Evolutionary conservation across 495 filamentous ascomycete genomes (phyloP), one percentile per base, ranked within the genome.

Genomic region (Ramalina peruviana): DNA sequence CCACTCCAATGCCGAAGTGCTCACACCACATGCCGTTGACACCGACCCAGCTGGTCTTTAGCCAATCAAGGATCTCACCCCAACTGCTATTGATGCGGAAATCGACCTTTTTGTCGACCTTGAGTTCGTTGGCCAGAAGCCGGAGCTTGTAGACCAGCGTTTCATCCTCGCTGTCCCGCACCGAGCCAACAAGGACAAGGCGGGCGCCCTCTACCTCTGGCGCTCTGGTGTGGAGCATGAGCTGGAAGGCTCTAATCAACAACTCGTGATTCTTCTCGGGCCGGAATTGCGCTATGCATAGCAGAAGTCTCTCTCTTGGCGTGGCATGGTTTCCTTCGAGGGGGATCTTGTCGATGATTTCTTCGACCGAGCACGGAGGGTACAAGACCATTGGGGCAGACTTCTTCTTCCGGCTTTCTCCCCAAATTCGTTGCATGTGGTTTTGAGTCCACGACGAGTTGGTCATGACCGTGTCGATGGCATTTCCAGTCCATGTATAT

Each of bases 21-120:
- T 98, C 92, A 60, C 95, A 97, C 92, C 93, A 98, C 92, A 98
- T 98, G 49, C 81, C 88, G 59, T 98, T 98, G 3, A 92, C 86
- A 36, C 92, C 92, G 21, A 97, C 72, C 47, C 78, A 88, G 27
- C 81, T 75, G 19, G 68, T 74, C 37, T 75, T 67, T 41, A 97
- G 71, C 76, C 86, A 86, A 20, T 79, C 71, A 12, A 93, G 72
- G 39, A 98, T 84, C 51, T 86, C 75, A 6, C 81, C 78, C 88
- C 89, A 97, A 37, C 81, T 75, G 4, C 87, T 88, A 59, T 97
- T 88, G 54, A 85, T 82, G 54, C 89, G 73, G 66, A 98, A 98
- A 46, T 86, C 76, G 27, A 93, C 86, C 17, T 75, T 63, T 36
- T 92, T 85, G 60, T 82, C 83, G 59, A 97, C 81, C 20, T 81